Conservation (phyloP, 75 land plant genomes). For the Adiantum capillusveneris region DNA sequence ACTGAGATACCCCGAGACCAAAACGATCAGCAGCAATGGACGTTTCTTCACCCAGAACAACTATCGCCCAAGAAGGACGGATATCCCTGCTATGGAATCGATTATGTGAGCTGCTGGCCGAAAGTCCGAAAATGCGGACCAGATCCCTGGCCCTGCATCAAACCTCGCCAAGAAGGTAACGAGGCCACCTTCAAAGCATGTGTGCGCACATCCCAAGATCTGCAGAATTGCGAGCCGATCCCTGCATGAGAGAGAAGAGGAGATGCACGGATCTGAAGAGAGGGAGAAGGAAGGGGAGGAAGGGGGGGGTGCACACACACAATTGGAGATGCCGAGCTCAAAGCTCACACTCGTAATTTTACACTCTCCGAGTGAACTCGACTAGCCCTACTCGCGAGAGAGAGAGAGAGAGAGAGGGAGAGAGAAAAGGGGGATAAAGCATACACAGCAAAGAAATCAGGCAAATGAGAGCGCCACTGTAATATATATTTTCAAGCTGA, state of each 20-base stretch:
- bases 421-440: too few relatives aligned
- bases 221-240: constrained; percentile 7
- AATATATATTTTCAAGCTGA: too few relatives aligned
- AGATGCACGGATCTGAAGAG: constrained; percentile 1
- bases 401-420: constrained; percentile 5
- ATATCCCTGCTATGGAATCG: too few relatives aligned
- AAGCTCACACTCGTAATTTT: neutral
- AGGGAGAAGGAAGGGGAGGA: neutral
- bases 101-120: too few relatives aligned
- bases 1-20: too few relatives aligned
- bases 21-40: too few relatives aligned
- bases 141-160: constrained; percentile 6
- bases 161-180: constrained; percentile 9
- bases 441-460: too few relatives aligned
- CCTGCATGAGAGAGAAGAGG: constrained; percentile 2
- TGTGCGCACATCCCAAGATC: constrained; percentile 11
- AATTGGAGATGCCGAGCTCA: too few relatives aligned
- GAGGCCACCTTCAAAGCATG: neutral
- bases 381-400: constrained; percentile 4
- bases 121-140: constrained; percentile 7
- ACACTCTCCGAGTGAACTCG: neutral
- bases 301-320: too few relatives aligned
- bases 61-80: too few relatives aligned
- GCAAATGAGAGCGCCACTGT: neutral
- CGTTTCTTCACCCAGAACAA: too few relatives aligned